Evolutionary conservation across 352 stramenopile species (phyloP).

Genomic region (Phytophthora pluvialis): DNA sequence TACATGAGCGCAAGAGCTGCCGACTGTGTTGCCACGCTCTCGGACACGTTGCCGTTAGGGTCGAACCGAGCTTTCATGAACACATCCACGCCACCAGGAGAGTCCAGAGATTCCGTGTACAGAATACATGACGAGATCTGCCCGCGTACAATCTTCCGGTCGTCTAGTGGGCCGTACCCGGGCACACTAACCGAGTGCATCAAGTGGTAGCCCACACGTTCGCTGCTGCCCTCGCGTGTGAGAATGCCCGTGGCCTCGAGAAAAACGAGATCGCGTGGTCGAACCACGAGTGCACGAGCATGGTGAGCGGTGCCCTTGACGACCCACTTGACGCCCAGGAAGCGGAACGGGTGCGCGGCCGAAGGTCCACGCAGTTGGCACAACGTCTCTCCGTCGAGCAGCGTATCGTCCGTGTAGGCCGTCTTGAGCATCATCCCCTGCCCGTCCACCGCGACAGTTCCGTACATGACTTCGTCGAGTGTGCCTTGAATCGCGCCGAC

Average conservation of each 20-base stretch:
- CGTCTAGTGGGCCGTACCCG: slow-evolving; percentile 37
- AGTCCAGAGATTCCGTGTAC: slow-evolving; percentile 37
- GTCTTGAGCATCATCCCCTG: slow-evolving; percentile 56
- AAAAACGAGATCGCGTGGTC: slow-evolving; percentile 48
- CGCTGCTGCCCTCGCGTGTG: slow-evolving; percentile 27
- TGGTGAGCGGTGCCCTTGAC: slow-evolving; percentile 48
- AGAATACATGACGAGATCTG: slow-evolving; percentile 48
- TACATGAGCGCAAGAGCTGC: slow-evolving; percentile 38
- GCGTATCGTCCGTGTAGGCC: slow-evolving; percentile 53
- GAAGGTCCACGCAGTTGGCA: slow-evolving; percentile 52
- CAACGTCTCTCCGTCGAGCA: slow-evolving; percentile 59
- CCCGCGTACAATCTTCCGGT: slow-evolving; percentile 43
- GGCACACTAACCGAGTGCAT: slow-evolving; percentile 54
- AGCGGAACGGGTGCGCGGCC: slow-evolving; percentile 42
- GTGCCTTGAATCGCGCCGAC: slow-evolving; percentile 43
- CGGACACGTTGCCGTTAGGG: slow-evolving; percentile 33
- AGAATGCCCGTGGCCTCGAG: slow-evolving; percentile 50
- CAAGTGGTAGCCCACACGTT: slow-evolving; percentile 54
- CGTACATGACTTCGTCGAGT: slow-evolving; percentile 76
- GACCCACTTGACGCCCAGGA: slow-evolving; percentile 59
- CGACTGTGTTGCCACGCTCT: slow-evolving; percentile 34
- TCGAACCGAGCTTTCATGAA: slow-evolving; percentile 46
- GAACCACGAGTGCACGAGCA: slow-evolving; percentile 33
- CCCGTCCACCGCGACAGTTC: slow-evolving; percentile 48
- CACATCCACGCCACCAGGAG: slow-evolving; percentile 33